phyloP scores from a whole-genome alignment of 1,284 basidiomycete genomes.

The Tilletia horrida region DNA sequence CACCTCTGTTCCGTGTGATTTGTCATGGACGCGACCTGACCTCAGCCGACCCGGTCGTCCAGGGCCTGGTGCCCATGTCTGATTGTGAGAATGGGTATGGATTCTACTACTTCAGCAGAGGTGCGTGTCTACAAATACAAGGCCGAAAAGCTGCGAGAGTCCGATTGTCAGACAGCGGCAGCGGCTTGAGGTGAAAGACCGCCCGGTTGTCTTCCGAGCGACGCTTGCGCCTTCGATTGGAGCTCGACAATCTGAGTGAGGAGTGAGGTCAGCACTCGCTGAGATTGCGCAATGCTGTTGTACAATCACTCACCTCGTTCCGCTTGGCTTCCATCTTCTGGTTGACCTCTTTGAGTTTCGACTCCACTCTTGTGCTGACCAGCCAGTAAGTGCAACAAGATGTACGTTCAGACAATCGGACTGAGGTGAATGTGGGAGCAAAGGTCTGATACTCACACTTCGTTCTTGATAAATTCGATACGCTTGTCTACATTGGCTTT shows the following conservation, averaged over 20 bases:
- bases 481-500: conserved; percentile 85
- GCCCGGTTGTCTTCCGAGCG: conserved; percentile 3
- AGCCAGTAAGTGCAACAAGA: not conserved
- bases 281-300: not conserved
- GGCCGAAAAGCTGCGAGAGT: no score
- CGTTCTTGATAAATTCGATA: conserved; percentile 80
- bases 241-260: conserved; percentile 33
- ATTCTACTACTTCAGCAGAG: no score
- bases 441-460: conserved; percentile 74
- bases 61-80: no score
- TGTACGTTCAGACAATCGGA: not conserved
- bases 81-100: no score
- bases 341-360: conserved; percentile 36
- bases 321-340: conserved; percentile 41
- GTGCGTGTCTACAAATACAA: no score
- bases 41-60: no score
- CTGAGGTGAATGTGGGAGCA: not conserved
- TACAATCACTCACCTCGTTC: conserved; percentile 31
- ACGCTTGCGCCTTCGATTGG: conserved; percentile 33
- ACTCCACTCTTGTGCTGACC: conserved; percentile 34
- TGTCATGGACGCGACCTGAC: no score
- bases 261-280: not conserved
- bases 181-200: not conserved
- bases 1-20: no score
- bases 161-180: not conserved